Percentiles rank a stretch among this genome's conserved stretches.
These are phyloP conservation scores for Mollisia scopiformis DNA, from an alignment of 2,329 filamentous ascomycete genomes.

Conservation along the genomic window DNA sequence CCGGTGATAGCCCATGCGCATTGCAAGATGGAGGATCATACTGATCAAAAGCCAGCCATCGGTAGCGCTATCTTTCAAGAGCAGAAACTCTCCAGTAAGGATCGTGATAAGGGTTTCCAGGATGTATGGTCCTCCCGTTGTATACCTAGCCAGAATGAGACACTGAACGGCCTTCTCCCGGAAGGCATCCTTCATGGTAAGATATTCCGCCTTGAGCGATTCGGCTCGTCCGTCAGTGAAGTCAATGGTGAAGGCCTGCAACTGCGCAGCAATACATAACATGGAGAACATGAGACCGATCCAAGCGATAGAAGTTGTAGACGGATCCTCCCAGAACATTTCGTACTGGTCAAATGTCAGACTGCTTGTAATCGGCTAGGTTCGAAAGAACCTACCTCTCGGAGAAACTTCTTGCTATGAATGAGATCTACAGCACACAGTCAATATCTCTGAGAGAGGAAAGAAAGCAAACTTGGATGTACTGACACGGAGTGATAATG, in stretches of 20 bases:
- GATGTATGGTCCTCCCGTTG: conserved; percentile 31
- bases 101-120: conserved; percentile 34
- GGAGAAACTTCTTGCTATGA: conserved; percentile 34
- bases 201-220: conserved; percentile 31
- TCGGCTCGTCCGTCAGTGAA: conserved; percentile 27
- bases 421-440: conserved; percentile 30
- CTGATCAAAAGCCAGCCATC: conserved; percentile 35
- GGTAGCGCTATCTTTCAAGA: conserved; percentile 26
- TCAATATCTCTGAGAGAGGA: conserved; percentile 25
- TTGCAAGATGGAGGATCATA: conserved; percentile 43
- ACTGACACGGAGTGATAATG: conserved; percentile 30
- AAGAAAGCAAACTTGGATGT: conserved; percentile 25
- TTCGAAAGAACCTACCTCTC: conserved; percentile 31
- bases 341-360: conserved; percentile 33
- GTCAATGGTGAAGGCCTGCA: conserved; percentile 31
- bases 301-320: conserved; percentile 28
- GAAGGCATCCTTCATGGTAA: conserved; percentile 32
- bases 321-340: conserved; percentile 31
- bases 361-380: conserved; percentile 22
- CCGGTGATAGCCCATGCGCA: conserved; percentile 60
- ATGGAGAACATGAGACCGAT: conserved; percentile 32
- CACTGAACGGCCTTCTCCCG: conserved; percentile 36
- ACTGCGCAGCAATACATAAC: conserved; percentile 30
- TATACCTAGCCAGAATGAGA: conserved; percentile 35
- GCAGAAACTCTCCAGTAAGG: conserved; percentile 28